These are phyloP conservation scores for Nakazawaea anatomiae DNA, from an alignment of 805 yeast genomes.

Conservation along the genomic window DNA sequence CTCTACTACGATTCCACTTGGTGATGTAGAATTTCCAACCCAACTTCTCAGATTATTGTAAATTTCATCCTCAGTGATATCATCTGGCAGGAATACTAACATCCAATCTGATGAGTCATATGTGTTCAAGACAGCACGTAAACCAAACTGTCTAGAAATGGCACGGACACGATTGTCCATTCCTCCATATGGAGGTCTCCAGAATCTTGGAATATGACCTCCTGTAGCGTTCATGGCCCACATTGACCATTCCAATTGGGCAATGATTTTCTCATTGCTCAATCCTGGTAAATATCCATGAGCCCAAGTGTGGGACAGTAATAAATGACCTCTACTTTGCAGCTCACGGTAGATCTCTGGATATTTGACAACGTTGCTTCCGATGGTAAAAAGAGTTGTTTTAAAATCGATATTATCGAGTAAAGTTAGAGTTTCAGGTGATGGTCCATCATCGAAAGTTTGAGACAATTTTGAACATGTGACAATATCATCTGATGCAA, in stretches of 20 bases:
- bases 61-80: conserved; percentile 46
- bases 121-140: conserved; percentile 87
- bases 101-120: conserved; percentile 89
- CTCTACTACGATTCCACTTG: neutral
- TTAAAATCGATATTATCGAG: conserved; percentile 43
- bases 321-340: conserved; percentile 58
- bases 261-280: conserved; percentile 72
- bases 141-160: conserved; percentile 75
- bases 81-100: conserved; percentile 39
- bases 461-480: conserved; percentile 74
- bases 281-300: conserved; percentile 78
- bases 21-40: conserved; percentile 15
- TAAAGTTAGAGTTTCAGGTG: conserved; percentile 59
- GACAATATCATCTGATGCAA: conserved; percentile 64
- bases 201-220: conserved; percentile 80
- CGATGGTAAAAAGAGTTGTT: conserved; percentile 80
- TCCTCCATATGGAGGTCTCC: conserved; percentile 95
- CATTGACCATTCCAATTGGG: conserved; percentile 88
- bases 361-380: conserved; percentile 66
- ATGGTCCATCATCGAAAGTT: conserved; percentile 94
- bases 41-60: conserved; percentile 50
- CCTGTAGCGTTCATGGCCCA: conserved; percentile 98
- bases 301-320: conserved; percentile 90
- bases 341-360: conserved; percentile 67
- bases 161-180: conserved; percentile 78